Evolutionary conservation across 2,329 filamentous ascomycete genomes (phyloP), one percentile per base, ranked within the genome.

Genomic region (Fusarium nurragi): DNA sequence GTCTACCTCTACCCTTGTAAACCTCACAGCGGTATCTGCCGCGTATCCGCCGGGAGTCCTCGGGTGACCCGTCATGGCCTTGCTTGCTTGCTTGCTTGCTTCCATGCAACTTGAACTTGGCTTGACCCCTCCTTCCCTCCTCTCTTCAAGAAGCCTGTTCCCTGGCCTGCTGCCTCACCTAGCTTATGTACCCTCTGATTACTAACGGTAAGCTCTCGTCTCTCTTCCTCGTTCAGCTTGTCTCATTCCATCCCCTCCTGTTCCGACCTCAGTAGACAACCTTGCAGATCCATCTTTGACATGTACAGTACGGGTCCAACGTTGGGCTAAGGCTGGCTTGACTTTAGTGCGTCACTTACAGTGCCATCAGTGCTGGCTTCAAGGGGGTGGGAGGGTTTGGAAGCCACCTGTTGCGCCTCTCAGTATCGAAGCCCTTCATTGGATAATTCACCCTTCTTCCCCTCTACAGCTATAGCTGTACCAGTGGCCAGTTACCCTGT

Each of bases 31-130:
- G 49, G 60, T 48, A 60, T 56, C 61, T 65, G 45, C 61, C 60
- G 60, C 41, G 36, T 45, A 55, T 45, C 41, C 53, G 46, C 65
- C 53, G 41, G 60, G 51, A 54, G 48, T 65, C 60, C 53, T 65
- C 56, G 64, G 60, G 54, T 60, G 58, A 63, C 61, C 63, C 51
- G 52, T 46, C 54, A 52, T 60, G 46, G 55, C 54, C 54, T 55
- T 54, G 8, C 23, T 26, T 16, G 16, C 26, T 28, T 16, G 19
- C 18, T 45, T 21, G 34, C 16, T 32, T 39, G 14, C 38, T 30
- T 16, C 32, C 25, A 28, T 32, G 22, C 21, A 11, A 10, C 43
- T 46, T 26, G 45, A 34, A 18, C 60, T 34, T 34, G 30, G 8
- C 51, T 47, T 55, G 47, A 45, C 47, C 39, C 53, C 39, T 26